These are phyloP conservation scores for Xylaria sp. DNA, from an alignment of 2,329 filamentous ascomycete genomes.

Conservation along the genomic window DNA sequence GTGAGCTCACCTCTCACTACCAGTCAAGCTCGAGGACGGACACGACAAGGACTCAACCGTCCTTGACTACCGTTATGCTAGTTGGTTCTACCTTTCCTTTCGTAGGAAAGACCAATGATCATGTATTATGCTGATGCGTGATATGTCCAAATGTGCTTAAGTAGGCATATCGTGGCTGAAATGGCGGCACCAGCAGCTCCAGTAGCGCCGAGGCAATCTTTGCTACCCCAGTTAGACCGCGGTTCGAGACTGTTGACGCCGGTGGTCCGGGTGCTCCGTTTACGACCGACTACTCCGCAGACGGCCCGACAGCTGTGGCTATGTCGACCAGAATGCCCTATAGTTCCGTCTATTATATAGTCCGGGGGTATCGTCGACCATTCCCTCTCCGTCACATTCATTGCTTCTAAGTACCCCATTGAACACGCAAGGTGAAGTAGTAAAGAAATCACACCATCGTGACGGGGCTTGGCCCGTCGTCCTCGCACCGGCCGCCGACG, in stretches of 20 bases:
- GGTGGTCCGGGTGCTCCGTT: not conserved
- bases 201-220: conserved; percentile 10
- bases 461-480: not conserved
- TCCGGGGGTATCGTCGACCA: not conserved
- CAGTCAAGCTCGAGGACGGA: too few species aligned
- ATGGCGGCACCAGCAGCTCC: not conserved
- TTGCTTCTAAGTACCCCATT: not conserved
- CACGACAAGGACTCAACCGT: too few species aligned
- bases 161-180: not conserved
- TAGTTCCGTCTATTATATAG: not conserved
- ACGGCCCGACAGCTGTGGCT: conserved; percentile 7
- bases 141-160: not conserved
- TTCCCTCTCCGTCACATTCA: not conserved
- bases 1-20: too few species aligned
- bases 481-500: not conserved
- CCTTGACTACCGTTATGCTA: too few species aligned
- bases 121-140: not conserved
- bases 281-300: conserved; percentile 7
- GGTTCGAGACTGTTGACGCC: conserved; percentile 3
- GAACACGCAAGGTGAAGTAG: not conserved
- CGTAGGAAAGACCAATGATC: not conserved
- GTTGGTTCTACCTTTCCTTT: not conserved
- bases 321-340: not conserved
- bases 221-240: too few species aligned
- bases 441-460: not conserved